Percentiles rank a stretch among this genome's conserved stretches.
Conservation (phyloP, 768 basidiomycete genomes). For the Cystofilobasidium ferigula region DNA sequence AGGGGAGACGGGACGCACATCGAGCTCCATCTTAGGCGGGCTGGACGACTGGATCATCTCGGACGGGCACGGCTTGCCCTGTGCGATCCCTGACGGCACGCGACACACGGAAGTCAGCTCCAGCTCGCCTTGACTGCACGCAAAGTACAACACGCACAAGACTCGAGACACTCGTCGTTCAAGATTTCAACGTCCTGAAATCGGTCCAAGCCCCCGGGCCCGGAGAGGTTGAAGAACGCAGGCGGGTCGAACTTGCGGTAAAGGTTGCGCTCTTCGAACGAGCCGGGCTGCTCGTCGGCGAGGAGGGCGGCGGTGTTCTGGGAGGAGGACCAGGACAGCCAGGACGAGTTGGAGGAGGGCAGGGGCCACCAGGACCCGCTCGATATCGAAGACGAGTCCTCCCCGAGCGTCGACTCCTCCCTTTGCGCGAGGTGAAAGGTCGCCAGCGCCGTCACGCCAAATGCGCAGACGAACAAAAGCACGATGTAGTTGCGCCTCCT, state of each 20-base stretch:
- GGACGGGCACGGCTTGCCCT: slow-evolving; percentile 11
- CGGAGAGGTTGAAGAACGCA: background rate
- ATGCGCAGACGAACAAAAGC: no score
- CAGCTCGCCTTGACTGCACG: background rate
- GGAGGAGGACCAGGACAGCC: background rate
- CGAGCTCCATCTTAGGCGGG: background rate
- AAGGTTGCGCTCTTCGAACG: background rate
- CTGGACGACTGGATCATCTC: background rate
- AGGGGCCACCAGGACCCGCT: background rate
- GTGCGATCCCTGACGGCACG: slow-evolving; percentile 2
- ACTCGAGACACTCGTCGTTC: slow-evolving; percentile 10
- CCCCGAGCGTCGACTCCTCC: no score
- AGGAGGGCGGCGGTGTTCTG: no score
- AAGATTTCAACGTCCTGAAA: background rate
- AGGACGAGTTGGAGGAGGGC: background rate
- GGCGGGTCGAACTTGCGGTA: background rate
- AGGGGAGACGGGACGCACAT: background rate
- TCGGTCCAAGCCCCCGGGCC: background rate
- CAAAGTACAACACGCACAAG: background rate
- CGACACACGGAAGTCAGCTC: background rate
- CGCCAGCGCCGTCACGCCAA: no score
- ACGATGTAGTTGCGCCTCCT: no score
- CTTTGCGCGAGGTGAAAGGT: no score
- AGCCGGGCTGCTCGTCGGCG: background rate
- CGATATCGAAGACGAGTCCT: background rate